These are phyloP conservation scores for Akanthomyces uredinophilus DNA, from an alignment of 2,329 filamentous ascomycete species.

Conservation along the genomic window DNA sequence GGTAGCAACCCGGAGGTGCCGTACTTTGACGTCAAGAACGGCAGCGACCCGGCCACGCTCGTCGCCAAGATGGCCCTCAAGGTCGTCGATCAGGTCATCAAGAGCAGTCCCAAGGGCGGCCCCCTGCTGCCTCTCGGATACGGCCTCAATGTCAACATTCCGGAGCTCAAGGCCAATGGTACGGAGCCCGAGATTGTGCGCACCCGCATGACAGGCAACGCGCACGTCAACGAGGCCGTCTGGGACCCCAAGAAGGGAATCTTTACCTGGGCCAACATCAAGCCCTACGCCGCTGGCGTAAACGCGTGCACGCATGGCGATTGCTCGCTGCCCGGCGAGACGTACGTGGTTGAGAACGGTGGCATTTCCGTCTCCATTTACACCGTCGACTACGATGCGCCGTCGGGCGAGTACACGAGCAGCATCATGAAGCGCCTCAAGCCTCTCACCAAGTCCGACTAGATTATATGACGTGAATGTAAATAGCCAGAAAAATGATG, in stretches of 20 bases:
- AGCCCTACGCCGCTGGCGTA: slow-evolving; percentile 33
- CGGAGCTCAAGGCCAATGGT: slow-evolving; percentile 36
- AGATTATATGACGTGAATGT: neutral
- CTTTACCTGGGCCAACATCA: slow-evolving; percentile 38
- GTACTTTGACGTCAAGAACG: slow-evolving; percentile 34
- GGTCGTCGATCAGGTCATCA: slow-evolving; percentile 40
- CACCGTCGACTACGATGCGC: slow-evolving; percentile 47
- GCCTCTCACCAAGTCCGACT: slow-evolving; percentile 17
- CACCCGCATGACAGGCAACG: slow-evolving; percentile 44
- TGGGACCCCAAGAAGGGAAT: slow-evolving; percentile 38
- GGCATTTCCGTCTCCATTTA: slow-evolving; percentile 41
- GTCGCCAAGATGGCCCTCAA: slow-evolving; percentile 37
- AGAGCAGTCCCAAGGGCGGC: slow-evolving; percentile 26
- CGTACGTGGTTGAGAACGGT: slow-evolving; percentile 38
- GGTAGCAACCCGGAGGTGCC: slow-evolving; percentile 37
- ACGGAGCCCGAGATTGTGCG: slow-evolving; percentile 39
- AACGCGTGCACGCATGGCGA: slow-evolving; percentile 49
- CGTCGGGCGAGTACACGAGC: slow-evolving; percentile 24
- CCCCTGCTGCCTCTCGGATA: slow-evolving; percentile 44
- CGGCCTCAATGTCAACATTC: slow-evolving; percentile 48
- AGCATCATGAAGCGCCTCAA: slow-evolving; percentile 23
- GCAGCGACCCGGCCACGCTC: slow-evolving; percentile 40
- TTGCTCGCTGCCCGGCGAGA: slow-evolving; percentile 46
- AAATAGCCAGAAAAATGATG: neutral
- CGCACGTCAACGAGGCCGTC: slow-evolving; percentile 40